A percentile compares a stretch with the other conserved stretches of the same genome.
Evolutionary conservation across 495 filamentous ascomycete genomes (phyloP).

Genomic region (Talaromyces ruber): DNA sequence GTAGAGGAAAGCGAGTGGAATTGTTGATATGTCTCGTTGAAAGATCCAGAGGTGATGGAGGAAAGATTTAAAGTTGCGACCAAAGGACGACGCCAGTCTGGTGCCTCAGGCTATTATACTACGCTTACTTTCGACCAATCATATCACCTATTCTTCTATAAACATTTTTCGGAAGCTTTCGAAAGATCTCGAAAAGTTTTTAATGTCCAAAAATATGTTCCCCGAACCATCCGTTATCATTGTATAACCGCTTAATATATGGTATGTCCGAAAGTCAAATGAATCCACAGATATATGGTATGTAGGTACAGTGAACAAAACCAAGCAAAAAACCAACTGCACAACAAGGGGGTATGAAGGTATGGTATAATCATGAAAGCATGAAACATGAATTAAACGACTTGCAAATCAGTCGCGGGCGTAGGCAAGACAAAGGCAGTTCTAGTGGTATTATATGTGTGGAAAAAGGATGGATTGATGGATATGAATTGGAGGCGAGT

Average conservation of each 20-base stretch:
- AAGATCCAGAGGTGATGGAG: neutral
- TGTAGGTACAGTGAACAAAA: neutral
- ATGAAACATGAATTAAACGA: conserved; percentile 9
- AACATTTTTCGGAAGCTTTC: neutral
- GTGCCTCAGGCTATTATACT: neutral
- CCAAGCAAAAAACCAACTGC: conserved; percentile 5
- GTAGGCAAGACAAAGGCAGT: neutral
- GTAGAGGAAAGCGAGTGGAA: too few species aligned
- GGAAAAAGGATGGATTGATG: neutral
- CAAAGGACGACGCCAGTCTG: neutral
- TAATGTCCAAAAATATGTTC: neutral
- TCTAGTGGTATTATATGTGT: neutral
- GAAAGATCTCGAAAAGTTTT: neutral
- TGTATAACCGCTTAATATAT: neutral
- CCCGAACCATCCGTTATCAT: neutral
- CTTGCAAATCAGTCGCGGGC: neutral
- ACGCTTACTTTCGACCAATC: neutral
- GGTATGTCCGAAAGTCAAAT: neutral
- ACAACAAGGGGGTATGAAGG: neutral
- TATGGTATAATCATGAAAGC: conserved; percentile 4
- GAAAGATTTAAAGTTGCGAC: neutral
- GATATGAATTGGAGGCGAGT: neutral
- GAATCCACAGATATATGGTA: neutral
- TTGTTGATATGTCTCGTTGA: neutral
- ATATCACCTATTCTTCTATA: neutral